phyloP scores from a whole-genome alignment of 2,329 filamentous ascomycete species.

The Stylonectria norvegica region DNA sequence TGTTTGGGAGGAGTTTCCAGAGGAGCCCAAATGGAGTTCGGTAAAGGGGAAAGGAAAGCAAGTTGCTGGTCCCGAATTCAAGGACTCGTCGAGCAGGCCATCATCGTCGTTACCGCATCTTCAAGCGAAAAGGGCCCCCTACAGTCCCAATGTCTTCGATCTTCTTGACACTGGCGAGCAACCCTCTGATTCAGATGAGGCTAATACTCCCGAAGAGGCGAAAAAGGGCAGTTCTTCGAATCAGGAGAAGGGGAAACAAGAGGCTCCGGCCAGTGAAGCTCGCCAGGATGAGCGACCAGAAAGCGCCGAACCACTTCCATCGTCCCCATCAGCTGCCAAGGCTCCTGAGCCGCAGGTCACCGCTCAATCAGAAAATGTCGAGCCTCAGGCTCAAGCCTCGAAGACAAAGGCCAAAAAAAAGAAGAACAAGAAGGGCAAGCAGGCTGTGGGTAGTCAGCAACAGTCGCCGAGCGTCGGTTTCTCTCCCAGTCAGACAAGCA shows the following conservation, averaged over 20 bases:
- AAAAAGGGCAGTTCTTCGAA: neutral
- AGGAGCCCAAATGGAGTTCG: neutral
- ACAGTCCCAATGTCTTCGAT: no score
- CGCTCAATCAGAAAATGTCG: neutral
- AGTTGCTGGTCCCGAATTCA: neutral
- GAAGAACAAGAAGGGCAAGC: conserved; percentile 19
- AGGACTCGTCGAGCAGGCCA: no score
- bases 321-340: neutral
- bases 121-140: no score
- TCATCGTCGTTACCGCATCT: no score
- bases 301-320: neutral
- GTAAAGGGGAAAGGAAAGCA: neutral
- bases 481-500: no score
- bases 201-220: no score
- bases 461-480: neutral
- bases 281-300: conserved; percentile 1
- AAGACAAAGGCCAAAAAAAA: conserved; percentile 17
- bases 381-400: neutral
- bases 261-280: neutral
- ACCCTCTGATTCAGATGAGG: neutral
- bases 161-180: no score
- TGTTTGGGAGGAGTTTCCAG: conserved; percentile 7
- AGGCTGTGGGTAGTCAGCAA: conserved; percentile 4
- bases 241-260: neutral
- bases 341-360: neutral